Percentiles rank a stretch among this genome's conserved stretches.
Evolutionary conservation across 164 flowering plant species (phyloP).

Genomic region (Euptelea pleiosperma): DNA sequence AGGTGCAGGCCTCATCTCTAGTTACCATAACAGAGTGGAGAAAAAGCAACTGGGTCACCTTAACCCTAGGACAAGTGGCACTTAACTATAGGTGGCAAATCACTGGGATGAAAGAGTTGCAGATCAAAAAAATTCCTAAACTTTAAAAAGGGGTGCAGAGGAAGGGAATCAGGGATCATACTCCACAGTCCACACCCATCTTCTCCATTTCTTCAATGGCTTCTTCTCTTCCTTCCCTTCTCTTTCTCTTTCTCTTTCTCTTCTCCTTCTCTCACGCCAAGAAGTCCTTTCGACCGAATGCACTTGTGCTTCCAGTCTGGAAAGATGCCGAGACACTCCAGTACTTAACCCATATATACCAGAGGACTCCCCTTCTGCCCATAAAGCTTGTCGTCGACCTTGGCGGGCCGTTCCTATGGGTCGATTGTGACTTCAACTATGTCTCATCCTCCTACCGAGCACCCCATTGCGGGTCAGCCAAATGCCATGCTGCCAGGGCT

Average conservation of each 20-base stretch:
- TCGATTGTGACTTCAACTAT: slow-evolving; percentile 24
- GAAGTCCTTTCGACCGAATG: slow-evolving; percentile 15
- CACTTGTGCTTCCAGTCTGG: slow-evolving; percentile 24
- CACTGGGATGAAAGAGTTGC: too few species aligned
- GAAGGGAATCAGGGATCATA: too few species aligned
- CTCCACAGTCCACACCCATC: too few species aligned
- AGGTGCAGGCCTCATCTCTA: too few species aligned
- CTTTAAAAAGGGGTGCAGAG: too few species aligned
- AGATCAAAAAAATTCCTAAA: too few species aligned
- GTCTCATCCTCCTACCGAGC: slow-evolving; percentile 28
- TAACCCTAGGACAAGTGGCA: too few species aligned
- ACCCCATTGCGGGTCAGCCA: slow-evolving; percentile 24
- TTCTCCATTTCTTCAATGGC: slow-evolving; percentile 10
- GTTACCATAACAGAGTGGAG: too few species aligned
- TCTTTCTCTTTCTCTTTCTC: slow-evolving; percentile 5
- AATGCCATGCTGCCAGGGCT: slow-evolving; percentile 23
- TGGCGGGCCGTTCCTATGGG: slow-evolving; percentile 34
- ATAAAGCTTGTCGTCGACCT: slow-evolving; percentile 28
- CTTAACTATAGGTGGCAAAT: too few species aligned
- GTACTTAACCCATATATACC: slow-evolving; percentile 25
- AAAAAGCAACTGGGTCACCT: too few species aligned
- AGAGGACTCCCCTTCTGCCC: slow-evolving; percentile 26
- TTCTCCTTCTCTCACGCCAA: slow-evolving; percentile 1
- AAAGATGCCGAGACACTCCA: slow-evolving; percentile 32
- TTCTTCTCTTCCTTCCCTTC: neutral